Evolutionary conservation across 345 rosid genomes (phyloP).

Genomic region (Salix viminalis): DNA sequence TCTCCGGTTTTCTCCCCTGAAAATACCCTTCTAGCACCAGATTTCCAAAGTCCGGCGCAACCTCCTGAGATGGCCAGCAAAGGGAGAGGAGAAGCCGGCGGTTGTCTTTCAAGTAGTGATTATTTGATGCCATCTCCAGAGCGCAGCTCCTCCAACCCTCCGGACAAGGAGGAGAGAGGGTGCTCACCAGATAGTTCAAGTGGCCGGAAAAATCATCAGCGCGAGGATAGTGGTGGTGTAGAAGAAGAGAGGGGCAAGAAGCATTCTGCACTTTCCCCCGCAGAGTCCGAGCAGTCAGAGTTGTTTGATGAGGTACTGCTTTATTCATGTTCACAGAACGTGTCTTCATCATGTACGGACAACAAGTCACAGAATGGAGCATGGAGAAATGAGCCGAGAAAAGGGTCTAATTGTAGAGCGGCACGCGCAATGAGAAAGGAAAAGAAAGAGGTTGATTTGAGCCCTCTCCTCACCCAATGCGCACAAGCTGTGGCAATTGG

Average conservation of each 20-base stretch:
- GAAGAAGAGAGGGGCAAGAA: constrained; percentile 47
- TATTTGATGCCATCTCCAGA: neutral
- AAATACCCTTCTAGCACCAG: neutral
- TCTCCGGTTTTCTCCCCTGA: neutral
- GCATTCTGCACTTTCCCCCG: constrained; percentile 42
- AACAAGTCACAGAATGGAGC: constrained; percentile 28
- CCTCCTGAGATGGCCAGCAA: neutral
- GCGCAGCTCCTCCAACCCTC: neutral
- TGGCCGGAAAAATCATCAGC: constrained; percentile 43
- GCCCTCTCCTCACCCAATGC: constrained; percentile 48
- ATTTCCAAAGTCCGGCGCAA: neutral
- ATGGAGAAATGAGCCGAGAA: constrained; percentile 22
- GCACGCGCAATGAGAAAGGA: constrained; percentile 37
- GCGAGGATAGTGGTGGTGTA: constrained; percentile 9
- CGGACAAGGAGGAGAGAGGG: neutral
- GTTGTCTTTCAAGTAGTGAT: neutral
- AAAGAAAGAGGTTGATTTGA: constrained; percentile 43
- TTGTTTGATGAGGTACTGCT: constrained; percentile 53
- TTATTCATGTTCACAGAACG: constrained; percentile 12
- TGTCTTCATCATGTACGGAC: constrained; percentile 16
- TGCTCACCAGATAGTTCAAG: constrained; percentile 15
- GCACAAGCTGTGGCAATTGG: constrained; percentile 41
- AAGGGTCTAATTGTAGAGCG: constrained; percentile 32
- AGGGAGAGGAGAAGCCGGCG: neutral
- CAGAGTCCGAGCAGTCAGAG: constrained; percentile 34